phyloP scores from a whole-genome alignment of 148 eudicot genomes.

The Silene latifolia region DNA sequence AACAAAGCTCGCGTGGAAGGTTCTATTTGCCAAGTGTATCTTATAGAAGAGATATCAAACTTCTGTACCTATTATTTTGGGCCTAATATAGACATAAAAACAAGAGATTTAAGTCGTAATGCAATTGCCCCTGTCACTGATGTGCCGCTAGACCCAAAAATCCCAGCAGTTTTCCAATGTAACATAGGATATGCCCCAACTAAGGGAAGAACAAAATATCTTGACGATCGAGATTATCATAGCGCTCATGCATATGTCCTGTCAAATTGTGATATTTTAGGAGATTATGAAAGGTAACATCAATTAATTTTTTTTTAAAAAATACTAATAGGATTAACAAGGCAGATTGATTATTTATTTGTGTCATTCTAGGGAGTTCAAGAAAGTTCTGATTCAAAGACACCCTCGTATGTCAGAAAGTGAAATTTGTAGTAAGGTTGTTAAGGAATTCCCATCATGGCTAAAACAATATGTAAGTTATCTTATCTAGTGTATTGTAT shows the following conservation, averaged over 20 bases:
- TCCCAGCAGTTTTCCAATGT: background rate
- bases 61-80: background rate
- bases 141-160: background rate
- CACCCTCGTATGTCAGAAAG: background rate
- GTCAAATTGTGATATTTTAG: background rate
- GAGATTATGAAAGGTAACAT: background rate
- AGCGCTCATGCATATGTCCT: conserved; percentile 1
- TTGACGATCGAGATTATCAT: background rate
- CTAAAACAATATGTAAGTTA: conserved; percentile 8
- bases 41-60: background rate
- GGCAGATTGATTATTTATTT: no score
- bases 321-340: background rate
- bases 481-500: no score
- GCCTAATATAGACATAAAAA: conserved; percentile 2
- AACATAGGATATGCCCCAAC: background rate
- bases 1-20: background rate
- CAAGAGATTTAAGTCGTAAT: background rate
- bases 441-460: background rate
- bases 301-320: no score
- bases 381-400: background rate
- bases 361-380: background rate
- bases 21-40: conserved; percentile 4
- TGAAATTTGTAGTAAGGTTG: background rate
- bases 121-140: background rate
- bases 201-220: background rate